These are phyloP conservation scores for Colletotrichum theobromicola DNA, from an alignment of 2,329 filamentous ascomycete genomes.

Conservation along the genomic window DNA sequence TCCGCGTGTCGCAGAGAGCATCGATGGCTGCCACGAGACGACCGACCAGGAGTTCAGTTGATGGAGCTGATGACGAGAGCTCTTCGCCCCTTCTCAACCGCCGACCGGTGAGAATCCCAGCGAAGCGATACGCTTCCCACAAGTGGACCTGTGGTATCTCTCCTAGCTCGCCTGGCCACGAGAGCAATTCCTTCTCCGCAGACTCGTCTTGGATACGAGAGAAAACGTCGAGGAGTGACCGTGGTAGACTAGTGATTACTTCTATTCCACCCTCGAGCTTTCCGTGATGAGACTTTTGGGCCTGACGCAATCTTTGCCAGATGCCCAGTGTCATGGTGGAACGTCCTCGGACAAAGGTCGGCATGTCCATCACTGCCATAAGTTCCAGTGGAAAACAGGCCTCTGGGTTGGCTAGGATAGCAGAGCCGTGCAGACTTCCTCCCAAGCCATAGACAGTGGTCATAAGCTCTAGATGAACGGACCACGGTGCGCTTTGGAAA, in stretches of 20 bases:
- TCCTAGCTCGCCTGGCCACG: background rate
- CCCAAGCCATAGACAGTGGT: background rate
- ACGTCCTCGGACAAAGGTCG: conserved; percentile 4
- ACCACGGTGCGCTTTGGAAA: background rate
- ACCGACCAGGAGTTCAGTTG: background rate
- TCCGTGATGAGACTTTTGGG: background rate
- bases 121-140: background rate
- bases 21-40: background rate
- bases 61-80: background rate
- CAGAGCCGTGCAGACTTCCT: background rate
- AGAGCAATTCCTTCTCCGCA: background rate
- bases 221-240: background rate
- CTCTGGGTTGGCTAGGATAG: background rate
- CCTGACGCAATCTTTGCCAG: background rate
- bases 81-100: background rate
- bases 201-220: background rate
- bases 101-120: background rate
- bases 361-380: conserved; percentile 16
- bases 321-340: background rate
- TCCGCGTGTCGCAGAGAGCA: background rate
- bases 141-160: background rate
- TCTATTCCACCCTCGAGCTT: background rate
- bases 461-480: background rate
- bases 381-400: background rate
- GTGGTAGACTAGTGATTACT: background rate